phyloP scores from a whole-genome alignment of 345 rosid genomes.

The Lepidium aucheri region DNA sequence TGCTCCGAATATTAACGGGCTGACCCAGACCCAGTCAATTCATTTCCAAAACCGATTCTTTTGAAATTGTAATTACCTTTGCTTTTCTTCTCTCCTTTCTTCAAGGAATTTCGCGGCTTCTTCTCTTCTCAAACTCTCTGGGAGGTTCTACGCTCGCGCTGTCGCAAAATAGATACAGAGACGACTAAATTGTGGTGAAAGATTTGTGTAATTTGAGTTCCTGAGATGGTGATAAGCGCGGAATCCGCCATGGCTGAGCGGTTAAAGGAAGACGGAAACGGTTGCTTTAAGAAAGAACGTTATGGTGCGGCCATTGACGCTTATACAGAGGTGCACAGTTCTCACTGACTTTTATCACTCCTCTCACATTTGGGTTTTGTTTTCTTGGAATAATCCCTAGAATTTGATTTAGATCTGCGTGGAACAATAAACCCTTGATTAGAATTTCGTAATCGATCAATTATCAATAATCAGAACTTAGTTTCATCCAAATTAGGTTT shows the following conservation, averaged over 20 bases:
- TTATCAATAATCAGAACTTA: background rate
- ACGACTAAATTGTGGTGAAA: background rate
- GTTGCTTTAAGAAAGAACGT: conserved; percentile 47
- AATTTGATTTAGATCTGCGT: background rate
- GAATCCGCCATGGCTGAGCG: conserved; percentile 37
- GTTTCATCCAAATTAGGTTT: background rate
- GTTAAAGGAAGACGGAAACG: conserved; percentile 55
- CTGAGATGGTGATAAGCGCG: conserved; percentile 30
- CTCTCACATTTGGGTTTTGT: background rate
- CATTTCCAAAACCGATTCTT: background rate
- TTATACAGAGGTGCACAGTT: conserved; percentile 55
- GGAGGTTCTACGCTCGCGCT: conserved; percentile 1
- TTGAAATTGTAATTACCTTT: background rate
- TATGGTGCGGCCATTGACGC: conserved; percentile 93
- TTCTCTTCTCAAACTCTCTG: conserved; percentile 1
- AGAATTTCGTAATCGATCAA: background rate
- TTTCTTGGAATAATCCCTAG: background rate
- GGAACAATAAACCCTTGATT: background rate
- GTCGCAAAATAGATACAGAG: background rate
- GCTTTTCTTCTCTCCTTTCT: background rate
- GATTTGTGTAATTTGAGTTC: background rate
- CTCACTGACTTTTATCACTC: background rate
- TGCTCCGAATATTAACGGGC: background rate
- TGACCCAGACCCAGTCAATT: background rate
- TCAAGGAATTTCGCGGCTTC: conserved; percentile 20